These are phyloP conservation scores for Atkinsonella hypoxylon DNA, from an alignment of 2,329 filamentous ascomycete genomes.

Conservation along the genomic window DNA sequence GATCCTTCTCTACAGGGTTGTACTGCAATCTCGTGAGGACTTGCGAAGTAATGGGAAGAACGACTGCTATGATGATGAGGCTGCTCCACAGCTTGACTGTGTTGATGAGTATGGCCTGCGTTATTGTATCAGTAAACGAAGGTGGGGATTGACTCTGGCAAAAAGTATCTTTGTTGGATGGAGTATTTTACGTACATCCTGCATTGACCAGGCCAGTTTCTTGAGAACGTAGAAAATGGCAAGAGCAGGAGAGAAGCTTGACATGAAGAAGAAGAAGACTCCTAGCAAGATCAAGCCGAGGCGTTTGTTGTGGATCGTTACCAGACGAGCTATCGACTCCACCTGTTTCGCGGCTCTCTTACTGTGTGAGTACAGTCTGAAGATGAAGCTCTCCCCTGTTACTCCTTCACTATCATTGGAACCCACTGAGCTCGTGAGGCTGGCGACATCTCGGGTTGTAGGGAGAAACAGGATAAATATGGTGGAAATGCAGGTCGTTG, in stretches of 20 bases:
- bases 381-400: too few species aligned
- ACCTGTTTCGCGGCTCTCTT: not conserved
- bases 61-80: not conserved
- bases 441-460: conserved; percentile 3
- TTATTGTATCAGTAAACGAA: not conserved
- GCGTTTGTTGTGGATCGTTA: conserved; percentile 1
- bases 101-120: not conserved
- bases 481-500: not conserved
- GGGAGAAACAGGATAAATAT: conserved; percentile 3
- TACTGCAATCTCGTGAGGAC: conserved; percentile 1
- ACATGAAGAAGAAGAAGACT: not conserved
- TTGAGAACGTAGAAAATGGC: not conserved
- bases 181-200: not conserved
- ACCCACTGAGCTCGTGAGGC: not conserved
- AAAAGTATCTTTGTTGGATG: too few species aligned
- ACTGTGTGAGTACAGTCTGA: not conserved
- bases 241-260: not conserved
- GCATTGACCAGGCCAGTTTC: not conserved
- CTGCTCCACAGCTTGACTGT: not conserved
- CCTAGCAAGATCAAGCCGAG: conserved; percentile 1
- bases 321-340: not conserved
- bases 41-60: not conserved
- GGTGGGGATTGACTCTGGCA: not conserved
- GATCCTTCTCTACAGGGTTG: not conserved
- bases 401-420: not conserved